These are phyloP conservation scores for Lactifluus subvellereus DNA, from an alignment of 768 basidiomycete species.

Conservation along the genomic window DNA sequence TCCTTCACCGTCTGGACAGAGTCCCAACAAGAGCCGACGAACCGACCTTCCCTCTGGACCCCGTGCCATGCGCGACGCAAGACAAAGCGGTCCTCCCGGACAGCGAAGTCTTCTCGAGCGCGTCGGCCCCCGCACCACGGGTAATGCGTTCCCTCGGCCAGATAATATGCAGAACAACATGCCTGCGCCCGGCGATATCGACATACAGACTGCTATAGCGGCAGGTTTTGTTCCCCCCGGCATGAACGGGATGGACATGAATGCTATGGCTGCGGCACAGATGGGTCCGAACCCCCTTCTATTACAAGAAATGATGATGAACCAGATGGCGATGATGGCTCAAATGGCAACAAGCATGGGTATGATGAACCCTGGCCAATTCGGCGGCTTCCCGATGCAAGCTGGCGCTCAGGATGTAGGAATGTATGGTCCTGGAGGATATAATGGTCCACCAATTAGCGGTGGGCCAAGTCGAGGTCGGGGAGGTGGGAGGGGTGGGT, in stretches of 20 bases:
- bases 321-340: constrained; percentile 88
- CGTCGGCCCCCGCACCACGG: constrained; percentile 40
- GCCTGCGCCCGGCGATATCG: constrained; percentile 42
- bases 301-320: constrained; percentile 88
- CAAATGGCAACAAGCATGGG: constrained; percentile 86
- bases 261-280: constrained; percentile 46
- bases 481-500: constrained; percentile 31
- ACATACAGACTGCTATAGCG: constrained; percentile 47
- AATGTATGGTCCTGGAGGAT: constrained; percentile 36
- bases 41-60: constrained; percentile 81
- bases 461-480: constrained; percentile 40
- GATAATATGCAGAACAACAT: constrained; percentile 80
- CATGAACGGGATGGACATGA: constrained; percentile 57
- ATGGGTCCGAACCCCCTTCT: constrained; percentile 52
- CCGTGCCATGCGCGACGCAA: constrained; percentile 61
- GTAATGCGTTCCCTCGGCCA: constrained; percentile 9
- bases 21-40: constrained; percentile 60
- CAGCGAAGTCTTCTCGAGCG: constrained; percentile 74
- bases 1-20: constrained; percentile 26
- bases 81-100: constrained; percentile 29
- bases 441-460: constrained; percentile 35
- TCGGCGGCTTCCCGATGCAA: constrained; percentile 58
- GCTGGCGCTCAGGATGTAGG: constrained; percentile 43
- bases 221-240: constrained; percentile 28
- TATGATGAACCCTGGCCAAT: constrained; percentile 63